These are phyloP conservation scores for Sporothrix variecibatus DNA, from an alignment of 2,329 filamentous ascomycete genomes.

Conservation along the genomic window DNA sequence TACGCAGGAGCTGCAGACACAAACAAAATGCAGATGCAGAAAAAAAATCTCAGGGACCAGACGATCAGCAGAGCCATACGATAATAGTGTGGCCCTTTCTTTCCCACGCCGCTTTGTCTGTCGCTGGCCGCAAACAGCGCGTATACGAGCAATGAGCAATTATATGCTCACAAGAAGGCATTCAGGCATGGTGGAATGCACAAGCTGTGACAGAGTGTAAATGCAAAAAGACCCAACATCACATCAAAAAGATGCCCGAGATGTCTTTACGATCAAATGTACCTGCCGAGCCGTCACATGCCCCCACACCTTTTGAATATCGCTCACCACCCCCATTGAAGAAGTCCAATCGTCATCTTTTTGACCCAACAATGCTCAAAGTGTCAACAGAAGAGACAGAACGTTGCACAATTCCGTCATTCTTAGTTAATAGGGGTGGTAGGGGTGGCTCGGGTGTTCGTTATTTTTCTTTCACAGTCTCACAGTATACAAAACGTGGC, in stretches of 20 bases:
- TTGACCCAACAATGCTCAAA: background rate
- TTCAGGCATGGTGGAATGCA: background rate
- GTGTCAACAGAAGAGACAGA: background rate
- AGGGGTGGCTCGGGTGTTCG: background rate
- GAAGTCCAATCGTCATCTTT: background rate
- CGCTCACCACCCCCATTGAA: background rate
- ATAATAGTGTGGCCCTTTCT: background rate
- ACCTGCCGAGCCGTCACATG: background rate
- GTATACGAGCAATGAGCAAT: background rate
- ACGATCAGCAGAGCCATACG: background rate
- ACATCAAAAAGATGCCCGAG: background rate
- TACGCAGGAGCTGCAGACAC: background rate
- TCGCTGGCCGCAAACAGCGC: background rate
- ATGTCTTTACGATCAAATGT: background rate
- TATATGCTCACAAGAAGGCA: background rate
- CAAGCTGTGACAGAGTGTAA: too few species aligned
- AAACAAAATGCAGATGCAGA: background rate
- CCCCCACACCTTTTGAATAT: background rate
- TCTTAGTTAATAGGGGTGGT: background rate
- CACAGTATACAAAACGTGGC: background rate
- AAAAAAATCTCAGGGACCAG: background rate
- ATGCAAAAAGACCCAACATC: background rate
- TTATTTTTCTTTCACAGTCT: background rate
- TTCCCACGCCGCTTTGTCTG: background rate
- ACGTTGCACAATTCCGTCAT: conserved; percentile 6